Evolutionary conservation across 805 yeast genomes (phyloP), one percentile per base, ranked within the genome.

Genomic region (Yamadazyma phyllophila): DNA sequence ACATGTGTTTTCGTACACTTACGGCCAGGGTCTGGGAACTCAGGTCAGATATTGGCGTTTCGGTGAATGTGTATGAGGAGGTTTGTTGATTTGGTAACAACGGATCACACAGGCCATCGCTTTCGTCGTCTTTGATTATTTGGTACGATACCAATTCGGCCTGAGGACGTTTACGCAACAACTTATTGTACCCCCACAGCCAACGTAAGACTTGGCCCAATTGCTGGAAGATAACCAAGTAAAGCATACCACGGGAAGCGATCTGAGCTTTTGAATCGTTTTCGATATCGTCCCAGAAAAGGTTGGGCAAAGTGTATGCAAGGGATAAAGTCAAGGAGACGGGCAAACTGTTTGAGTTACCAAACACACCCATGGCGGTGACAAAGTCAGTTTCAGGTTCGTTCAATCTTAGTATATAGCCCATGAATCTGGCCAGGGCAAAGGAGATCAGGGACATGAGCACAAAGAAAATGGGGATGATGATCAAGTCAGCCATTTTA

Each of bases 341-440:
- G 0, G 99, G 98, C 45, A 92, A 76, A 9, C 96, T 87, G 71
- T 92, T 92, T 36, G 96, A 88, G 67, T 92, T 94, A 43, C 97
- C 98, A 67, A 92, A 92, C 5, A 91, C 96, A 2, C 94, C 89
- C 95, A 94, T 94, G 2, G 97, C 98, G 16, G 95, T 85, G 41
- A 94, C 97, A 58, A 88, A 92, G 67, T 92, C 91, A 3, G 88
- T 61, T 66, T 94, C 97, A 11, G 87, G 80, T 40, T 71, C 78
- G 56, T 86, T 86, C 56, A 94, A 69, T 7, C 66, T 58, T 50
- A 90, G 62, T 36, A 81, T 51, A 11, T 65, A 61, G 3, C 88
- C 71, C 34, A 82, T 76, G 16, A 79, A 26, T 26, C 69, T 66
- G 6, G 96, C 86, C 30, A 89, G 81, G 8, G 68, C 17, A 55